Evolutionary conservation across 2,329 filamentous ascomycete genomes (phyloP).

Genomic region (Claviceps purpurea): DNA sequence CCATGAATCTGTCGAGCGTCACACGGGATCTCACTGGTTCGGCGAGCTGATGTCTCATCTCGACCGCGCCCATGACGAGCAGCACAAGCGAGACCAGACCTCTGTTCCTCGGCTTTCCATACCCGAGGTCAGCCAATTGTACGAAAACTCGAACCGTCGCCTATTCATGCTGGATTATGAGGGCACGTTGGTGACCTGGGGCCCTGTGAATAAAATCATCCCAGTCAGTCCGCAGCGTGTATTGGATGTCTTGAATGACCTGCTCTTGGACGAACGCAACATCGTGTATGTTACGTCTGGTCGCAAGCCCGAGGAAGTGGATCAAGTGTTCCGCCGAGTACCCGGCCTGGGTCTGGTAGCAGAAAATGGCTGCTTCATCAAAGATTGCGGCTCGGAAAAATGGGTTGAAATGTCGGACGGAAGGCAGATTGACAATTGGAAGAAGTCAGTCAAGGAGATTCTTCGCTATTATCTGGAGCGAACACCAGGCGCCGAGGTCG

Average conservation of each 20-base stretch:
- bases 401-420: constrained; percentile 73
- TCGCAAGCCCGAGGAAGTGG: constrained; percentile 74
- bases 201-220: constrained; percentile 71
- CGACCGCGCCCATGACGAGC: constrained; percentile 66
- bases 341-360: constrained; percentile 80
- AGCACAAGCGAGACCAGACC: constrained; percentile 71
- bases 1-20: constrained; percentile 58
- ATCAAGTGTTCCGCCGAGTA: constrained; percentile 71
- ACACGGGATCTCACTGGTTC: constrained; percentile 81
- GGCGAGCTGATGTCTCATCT: constrained; percentile 60
- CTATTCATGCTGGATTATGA: constrained; percentile 91
- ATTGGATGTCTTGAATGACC: constrained; percentile 67
- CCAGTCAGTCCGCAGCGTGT: constrained; percentile 74
- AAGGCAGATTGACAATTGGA: constrained; percentile 62
- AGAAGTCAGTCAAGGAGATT: constrained; percentile 67
- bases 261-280: constrained; percentile 69
- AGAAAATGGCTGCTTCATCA: constrained; percentile 87
- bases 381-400: constrained; percentile 49
- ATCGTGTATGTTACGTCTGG: constrained; percentile 90
- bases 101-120: constrained; percentile 76
- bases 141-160: constrained; percentile 51
- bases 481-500: constrained; percentile 74
- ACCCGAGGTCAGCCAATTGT: constrained; percentile 48
- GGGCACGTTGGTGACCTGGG: constrained; percentile 80
- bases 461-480: constrained; percentile 83